These are phyloP conservation scores for Albatrellus ellisii DNA, from an alignment of 768 basidiomycete genomes.

Conservation along the genomic window DNA sequence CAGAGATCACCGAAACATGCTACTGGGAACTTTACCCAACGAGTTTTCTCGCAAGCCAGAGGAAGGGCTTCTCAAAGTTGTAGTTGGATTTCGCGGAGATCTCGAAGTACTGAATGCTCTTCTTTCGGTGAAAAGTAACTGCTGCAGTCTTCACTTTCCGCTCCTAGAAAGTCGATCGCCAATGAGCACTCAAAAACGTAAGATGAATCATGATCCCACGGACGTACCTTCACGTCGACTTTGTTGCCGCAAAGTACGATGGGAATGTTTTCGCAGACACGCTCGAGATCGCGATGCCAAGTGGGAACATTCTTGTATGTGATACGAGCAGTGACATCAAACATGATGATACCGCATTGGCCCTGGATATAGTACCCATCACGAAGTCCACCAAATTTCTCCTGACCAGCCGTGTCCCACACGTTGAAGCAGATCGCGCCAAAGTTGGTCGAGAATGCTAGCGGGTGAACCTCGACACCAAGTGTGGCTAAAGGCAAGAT, in stretches of 20 bases:
- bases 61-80: constrained; percentile 99
- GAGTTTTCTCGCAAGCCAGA: constrained; percentile 97
- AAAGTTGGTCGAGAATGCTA: constrained; percentile 94
- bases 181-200: neutral
- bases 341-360: constrained; percentile 99
- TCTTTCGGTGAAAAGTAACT: constrained; percentile 99
- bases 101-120: constrained; percentile 99
- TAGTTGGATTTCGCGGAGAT: constrained; percentile 99
- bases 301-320: constrained; percentile 99
- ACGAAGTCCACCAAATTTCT: constrained; percentile 98
- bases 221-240: constrained; percentile 91
- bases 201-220: neutral
- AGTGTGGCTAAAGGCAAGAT: constrained; percentile 63
- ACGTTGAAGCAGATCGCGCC: constrained; percentile 99
- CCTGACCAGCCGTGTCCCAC: constrained; percentile 99
- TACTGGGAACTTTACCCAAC: constrained; percentile 57
- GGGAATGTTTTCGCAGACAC: constrained; percentile 99
- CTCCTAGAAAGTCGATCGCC: constrained; percentile 42
- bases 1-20: neutral
- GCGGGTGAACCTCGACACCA: constrained; percentile 98
- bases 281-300: constrained; percentile 99
- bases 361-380: constrained; percentile 97
- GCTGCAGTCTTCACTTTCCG: constrained; percentile 98
- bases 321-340: constrained; percentile 98
- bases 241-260: constrained; percentile 99